Evolutionary conservation across 257 asterid species (phyloP), one percentile per base, ranked within the genome.

Genomic region (Solanum gandarillasii): DNA sequence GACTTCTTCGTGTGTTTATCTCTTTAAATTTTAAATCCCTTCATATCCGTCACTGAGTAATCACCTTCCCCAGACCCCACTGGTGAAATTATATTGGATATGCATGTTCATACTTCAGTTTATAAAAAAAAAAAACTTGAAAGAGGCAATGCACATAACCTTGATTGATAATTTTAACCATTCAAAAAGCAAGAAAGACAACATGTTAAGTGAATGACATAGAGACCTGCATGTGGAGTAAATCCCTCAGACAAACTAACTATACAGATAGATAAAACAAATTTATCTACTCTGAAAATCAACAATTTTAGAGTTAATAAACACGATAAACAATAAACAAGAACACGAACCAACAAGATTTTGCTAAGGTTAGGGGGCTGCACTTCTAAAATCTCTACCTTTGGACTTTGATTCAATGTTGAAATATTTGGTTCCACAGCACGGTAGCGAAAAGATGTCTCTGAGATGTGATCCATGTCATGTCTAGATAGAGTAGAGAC

Each of bases 341-440:
- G 14, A 62, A 62, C 12, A n/a, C 71, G 6, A 62, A n/a, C 31
- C 14, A 62, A 0, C 13, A 23, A n/a, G 14, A 62, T n/a, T 62
- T 2, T 2, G 3, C 31, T 23, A n/a, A 46, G 71, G 88, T 79
- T 52, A 39, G 73, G 60, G 65, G 88, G 86, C 21, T 72, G 82
- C 43, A 86, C 90, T 87, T 87, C 91, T 2, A 88, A 83, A 87
- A 62, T 86, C 32, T 88, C 90, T 4, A 0, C 60, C 60, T 48
- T 16, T 14, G 60, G 60, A 55, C n/a, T 55, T 67, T 58, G 85
- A 39, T 82, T 81, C 48, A 88, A 88, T 87, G 83, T 90, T 4
- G 90, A 75, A 86, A 31, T 34, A 39, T 83, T 91, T 46, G 78
- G 86, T 70, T 88, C 90, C 87, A 48, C 75, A 58, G 84, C 46